Percentiles rank a stretch among this genome's conserved stretches.
These are phyloP conservation scores for Moesziomyces sp. DNA, from an alignment of 1,284 basidiomycete species.

Conservation along the genomic window DNA sequence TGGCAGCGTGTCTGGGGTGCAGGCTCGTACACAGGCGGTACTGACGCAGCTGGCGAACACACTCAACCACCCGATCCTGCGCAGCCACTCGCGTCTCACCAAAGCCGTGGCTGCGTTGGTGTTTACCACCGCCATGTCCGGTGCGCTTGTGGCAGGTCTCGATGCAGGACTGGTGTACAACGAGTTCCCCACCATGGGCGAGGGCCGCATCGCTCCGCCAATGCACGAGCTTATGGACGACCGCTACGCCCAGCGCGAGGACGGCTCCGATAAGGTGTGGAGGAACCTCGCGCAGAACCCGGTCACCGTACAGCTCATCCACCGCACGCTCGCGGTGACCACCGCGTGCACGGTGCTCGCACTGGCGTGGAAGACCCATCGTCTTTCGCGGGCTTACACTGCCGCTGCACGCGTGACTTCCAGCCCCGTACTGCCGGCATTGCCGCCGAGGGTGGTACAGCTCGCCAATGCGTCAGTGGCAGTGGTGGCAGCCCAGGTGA, in stretches of 20 bases:
- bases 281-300: conserved; percentile 97
- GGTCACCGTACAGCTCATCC: conserved; percentile 96
- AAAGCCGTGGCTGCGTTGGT: conserved; percentile 50
- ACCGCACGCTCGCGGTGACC: conserved; percentile 80
- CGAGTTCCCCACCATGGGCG: conserved; percentile 97
- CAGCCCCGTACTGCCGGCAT: conserved; percentile 71
- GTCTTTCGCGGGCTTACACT: conserved; percentile 71
- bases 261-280: conserved; percentile 73
- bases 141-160: conserved; percentile 95
- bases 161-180: conserved; percentile 97
- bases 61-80: conserved; percentile 44
- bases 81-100: conserved; percentile 48
- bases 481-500: conserved; percentile 86
- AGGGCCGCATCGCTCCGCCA: conserved; percentile 80
- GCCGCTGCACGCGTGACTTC: conserved; percentile 2
- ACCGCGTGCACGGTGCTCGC: conserved; percentile 39
- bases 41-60: conserved; percentile 37
- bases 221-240: conserved; percentile 79
- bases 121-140: conserved; percentile 82
- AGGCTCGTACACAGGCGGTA: not conserved
- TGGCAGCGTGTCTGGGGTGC: conserved; percentile 47
- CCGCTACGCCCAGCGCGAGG: conserved; percentile 75
- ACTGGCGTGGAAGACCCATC: conserved; percentile 64
- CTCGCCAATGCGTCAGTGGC: conserved; percentile 78
- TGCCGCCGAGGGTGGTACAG: conserved; percentile 78